These are phyloP conservation scores for Neofusicoccum umdonicola DNA, from an alignment of 2,329 filamentous ascomycete genomes.

Conservation along the genomic window DNA sequence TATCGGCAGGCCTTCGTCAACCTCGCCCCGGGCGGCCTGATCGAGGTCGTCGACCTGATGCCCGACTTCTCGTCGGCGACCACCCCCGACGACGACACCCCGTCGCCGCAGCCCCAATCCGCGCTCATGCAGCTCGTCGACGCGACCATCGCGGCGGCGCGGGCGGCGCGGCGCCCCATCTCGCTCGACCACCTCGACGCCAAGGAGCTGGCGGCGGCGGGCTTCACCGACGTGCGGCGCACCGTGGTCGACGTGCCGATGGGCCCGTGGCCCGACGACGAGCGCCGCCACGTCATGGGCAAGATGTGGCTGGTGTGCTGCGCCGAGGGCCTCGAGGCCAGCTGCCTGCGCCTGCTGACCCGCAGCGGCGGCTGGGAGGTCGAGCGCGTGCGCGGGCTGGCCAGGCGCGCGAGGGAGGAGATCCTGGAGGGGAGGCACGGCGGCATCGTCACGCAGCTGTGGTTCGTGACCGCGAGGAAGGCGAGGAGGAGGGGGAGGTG, in stretches of 20 bases:
- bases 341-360: slow-evolving; percentile 37
- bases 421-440: slow-evolving; percentile 8
- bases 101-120: neutral
- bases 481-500: neutral
- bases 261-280: slow-evolving; percentile 37
- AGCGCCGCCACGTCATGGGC: slow-evolving; percentile 35
- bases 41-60: slow-evolving; percentile 47
- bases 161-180: slow-evolving; percentile 40
- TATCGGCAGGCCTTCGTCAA: slow-evolving; percentile 47
- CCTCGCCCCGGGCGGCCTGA: slow-evolving; percentile 45
- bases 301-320: slow-evolving; percentile 43
- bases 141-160: slow-evolving; percentile 35
- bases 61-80: slow-evolving; percentile 13
- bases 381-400: slow-evolving; percentile 26
- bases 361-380: slow-evolving; percentile 32
- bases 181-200: slow-evolving; percentile 44
- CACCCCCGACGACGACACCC: neutral
- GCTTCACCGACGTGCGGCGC: slow-evolving; percentile 44
- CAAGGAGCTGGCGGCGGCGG: slow-evolving; percentile 40
- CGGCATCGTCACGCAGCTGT: neutral
- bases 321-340: slow-evolving; percentile 41
- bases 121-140: slow-evolving; percentile 30
- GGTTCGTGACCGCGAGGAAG: slow-evolving; percentile 14
- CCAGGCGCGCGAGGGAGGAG: neutral
- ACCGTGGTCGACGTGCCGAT: slow-evolving; percentile 39